Conservation (phyloP, 2,329 filamentous ascomycete species). For the Trichophyton benhamiae region DNA sequence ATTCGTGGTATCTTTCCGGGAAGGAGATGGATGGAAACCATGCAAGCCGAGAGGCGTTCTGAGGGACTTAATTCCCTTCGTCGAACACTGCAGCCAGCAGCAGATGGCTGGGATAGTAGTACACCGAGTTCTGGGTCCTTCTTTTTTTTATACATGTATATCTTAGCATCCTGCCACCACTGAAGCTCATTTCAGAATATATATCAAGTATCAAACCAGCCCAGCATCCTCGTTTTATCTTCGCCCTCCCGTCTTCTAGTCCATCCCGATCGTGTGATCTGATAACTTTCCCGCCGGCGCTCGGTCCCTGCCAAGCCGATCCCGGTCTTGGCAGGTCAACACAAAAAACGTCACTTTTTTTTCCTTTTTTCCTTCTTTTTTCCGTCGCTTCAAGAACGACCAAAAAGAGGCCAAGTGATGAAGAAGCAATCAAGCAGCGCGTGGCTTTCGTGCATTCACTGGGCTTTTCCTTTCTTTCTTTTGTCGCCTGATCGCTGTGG, state of each 20-base stretch:
- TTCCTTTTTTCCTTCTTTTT: not conserved
- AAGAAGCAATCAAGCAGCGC: not conserved
- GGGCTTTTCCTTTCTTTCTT: not conserved
- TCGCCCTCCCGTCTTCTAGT: no score
- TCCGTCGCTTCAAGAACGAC: not conserved
- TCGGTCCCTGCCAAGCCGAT: not conserved
- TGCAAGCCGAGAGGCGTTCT: not conserved
- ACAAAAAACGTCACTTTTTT: not conserved
- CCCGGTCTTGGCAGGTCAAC: not conserved
- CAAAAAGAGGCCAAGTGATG: not conserved
- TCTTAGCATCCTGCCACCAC: not conserved
- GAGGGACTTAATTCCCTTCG: not conserved
- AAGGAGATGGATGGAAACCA: not conserved
- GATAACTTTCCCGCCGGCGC: not conserved
- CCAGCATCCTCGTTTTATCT: not conserved
- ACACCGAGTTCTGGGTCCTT: not conserved
- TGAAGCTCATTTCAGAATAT: not conserved
- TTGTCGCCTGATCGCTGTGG: not conserved
- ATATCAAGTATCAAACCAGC: not conserved
- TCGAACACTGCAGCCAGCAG: not conserved
- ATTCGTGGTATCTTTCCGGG: not conserved
- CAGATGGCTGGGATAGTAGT: not conserved
- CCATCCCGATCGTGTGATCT: not conserved
- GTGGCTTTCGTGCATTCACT: not conserved
- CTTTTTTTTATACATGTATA: not conserved